Conservation (phyloP, 768 basidiomycete genomes). For the Termitomyces sp. region DNA sequence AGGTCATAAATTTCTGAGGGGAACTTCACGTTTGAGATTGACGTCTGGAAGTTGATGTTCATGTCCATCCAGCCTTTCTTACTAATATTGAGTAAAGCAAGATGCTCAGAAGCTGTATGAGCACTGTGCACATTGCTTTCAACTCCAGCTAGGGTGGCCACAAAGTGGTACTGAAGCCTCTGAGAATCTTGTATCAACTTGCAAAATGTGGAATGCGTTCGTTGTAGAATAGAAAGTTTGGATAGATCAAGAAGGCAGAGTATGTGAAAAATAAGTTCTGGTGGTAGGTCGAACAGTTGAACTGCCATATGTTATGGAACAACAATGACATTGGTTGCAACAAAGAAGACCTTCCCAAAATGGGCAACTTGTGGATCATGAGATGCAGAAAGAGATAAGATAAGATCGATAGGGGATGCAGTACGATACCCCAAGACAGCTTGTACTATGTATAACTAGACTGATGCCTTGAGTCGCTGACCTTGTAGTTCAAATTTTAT, state of each 20-base stretch:
- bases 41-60: conserved; percentile 19
- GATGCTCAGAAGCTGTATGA: conserved; percentile 16
- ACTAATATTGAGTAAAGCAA: conserved; percentile 19
- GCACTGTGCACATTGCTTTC: conserved; percentile 23
- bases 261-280: too few species aligned
- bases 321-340: too few species aligned
- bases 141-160: conserved; percentile 19
- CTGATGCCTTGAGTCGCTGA: too few species aligned
- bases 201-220: conserved; percentile 19
- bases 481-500: too few species aligned
- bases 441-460: too few species aligned
- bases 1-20: conserved; percentile 39
- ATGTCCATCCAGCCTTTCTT: conserved; percentile 29
- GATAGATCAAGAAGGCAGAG: too few species aligned
- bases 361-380: neutral
- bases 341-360: too few species aligned
- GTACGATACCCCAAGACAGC: too few species aligned
- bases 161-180: conserved; percentile 29
- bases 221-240: conserved; percentile 20
- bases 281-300: too few species aligned
- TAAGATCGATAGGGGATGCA: too few species aligned
- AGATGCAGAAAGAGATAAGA: too few species aligned
- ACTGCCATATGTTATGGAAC: too few species aligned
- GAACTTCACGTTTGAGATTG: conserved; percentile 22
- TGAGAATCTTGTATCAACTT: conserved; percentile 21